These are phyloP conservation scores for Dactylella cylindrospora DNA, from an alignment of 2,329 filamentous ascomycete species.

Conservation along the genomic window DNA sequence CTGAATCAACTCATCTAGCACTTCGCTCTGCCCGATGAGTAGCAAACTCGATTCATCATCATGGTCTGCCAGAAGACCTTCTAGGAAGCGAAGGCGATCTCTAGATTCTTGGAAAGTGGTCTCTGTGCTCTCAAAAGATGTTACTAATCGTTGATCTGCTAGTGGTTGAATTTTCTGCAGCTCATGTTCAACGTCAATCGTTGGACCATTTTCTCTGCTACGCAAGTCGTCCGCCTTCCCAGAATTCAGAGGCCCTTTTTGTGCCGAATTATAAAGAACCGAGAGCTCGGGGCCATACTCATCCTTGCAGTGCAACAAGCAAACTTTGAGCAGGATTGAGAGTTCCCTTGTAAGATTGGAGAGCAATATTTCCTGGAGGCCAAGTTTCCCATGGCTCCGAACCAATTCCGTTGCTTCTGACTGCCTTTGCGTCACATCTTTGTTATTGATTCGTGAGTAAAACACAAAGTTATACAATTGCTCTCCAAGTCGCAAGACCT, in stretches of 20 bases:
- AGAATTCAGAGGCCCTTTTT: slow-evolving; percentile 1
- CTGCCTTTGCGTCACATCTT: slow-evolving; percentile 25
- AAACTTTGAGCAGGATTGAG: slow-evolving; percentile 26
- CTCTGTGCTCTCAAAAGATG: slow-evolving; percentile 10
- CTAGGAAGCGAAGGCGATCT: slow-evolving; percentile 28
- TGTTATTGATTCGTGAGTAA: slow-evolving; percentile 8
- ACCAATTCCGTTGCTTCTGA: slow-evolving; percentile 21
- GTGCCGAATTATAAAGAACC: slow-evolving; percentile 23
- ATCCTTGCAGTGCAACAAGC: slow-evolving; percentile 31
- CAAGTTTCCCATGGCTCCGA: slow-evolving; percentile 28
- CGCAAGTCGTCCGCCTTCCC: too few species aligned
- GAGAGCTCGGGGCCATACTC: slow-evolving; percentile 18
- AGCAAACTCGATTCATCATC: slow-evolving; percentile 5
- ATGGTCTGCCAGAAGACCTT: slow-evolving; percentile 24
- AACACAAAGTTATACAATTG: slow-evolving; percentile 25
- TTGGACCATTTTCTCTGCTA: too few species aligned
- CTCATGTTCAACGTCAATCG: slow-evolving; percentile 25
- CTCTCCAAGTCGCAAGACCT: slow-evolving; percentile 11
- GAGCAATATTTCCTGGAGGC: slow-evolving; percentile 14
- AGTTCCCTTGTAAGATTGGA: slow-evolving; percentile 15
- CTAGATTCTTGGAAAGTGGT: slow-evolving; percentile 24
- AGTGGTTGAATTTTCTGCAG: slow-evolving; percentile 9
- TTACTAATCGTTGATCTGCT: slow-evolving; percentile 7
- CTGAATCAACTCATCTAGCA: slow-evolving; percentile 11
- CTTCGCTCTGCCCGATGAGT: background rate